phyloP scores from a whole-genome alignment of 2,329 filamentous ascomycete genomes.

The Colletotrichum tofieldiae region DNA sequence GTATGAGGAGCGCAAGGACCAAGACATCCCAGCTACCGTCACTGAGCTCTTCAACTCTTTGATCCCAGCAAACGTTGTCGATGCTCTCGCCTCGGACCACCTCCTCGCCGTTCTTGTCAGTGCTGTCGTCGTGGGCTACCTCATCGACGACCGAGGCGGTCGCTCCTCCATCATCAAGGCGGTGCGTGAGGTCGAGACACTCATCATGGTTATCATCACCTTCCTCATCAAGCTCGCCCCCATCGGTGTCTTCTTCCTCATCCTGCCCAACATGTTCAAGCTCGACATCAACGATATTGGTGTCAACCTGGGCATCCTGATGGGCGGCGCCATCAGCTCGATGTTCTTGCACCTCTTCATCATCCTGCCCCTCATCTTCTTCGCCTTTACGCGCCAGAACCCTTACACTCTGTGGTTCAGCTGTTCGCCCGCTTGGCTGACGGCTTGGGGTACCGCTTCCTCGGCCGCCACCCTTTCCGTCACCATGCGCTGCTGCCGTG shows the following conservation, averaged over 20 bases:
- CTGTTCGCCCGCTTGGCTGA: constrained; percentile 67
- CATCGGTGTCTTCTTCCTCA: constrained; percentile 68
- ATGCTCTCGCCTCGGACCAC: constrained; percentile 61
- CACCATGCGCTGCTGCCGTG: constrained; percentile 60
- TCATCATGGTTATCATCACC: constrained; percentile 63
- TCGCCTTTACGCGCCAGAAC: constrained; percentile 59
- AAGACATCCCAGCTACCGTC: constrained; percentile 59
- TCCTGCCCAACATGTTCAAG: constrained; percentile 66
- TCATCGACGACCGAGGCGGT: constrained; percentile 57
- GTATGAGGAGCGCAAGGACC: constrained; percentile 53
- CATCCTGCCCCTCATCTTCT: constrained; percentile 61
- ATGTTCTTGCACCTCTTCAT: constrained; percentile 65
- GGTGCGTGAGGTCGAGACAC: constrained; percentile 63
- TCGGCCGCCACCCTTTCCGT: constrained; percentile 68
- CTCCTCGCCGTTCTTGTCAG: constrained; percentile 64
- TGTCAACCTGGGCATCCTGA: constrained; percentile 64
- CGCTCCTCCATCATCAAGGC: constrained; percentile 58
- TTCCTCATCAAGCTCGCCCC: constrained; percentile 66
- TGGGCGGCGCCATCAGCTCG: constrained; percentile 61
- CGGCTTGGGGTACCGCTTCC: constrained; percentile 68
- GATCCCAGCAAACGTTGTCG: constrained; percentile 64
- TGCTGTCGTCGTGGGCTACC: constrained; percentile 62
- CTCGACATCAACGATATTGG: constrained; percentile 65
- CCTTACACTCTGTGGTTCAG: constrained; percentile 65
- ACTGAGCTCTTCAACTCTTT: constrained; percentile 65